Conservation (phyloP, 1,284 basidiomycete species). For the Leccinum subfulvum region DNA sequence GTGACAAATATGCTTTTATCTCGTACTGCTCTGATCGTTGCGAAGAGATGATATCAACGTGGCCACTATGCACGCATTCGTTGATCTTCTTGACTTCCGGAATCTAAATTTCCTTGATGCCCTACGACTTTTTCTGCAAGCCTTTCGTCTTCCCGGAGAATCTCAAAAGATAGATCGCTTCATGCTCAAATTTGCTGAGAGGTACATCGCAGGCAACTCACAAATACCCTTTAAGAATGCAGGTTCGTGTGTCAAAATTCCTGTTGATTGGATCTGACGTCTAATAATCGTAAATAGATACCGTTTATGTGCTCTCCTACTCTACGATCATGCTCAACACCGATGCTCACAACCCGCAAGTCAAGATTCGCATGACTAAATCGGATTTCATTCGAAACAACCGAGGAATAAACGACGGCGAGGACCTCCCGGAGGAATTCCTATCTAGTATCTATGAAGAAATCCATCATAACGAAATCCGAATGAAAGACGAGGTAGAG, state of each 20-base stretch:
- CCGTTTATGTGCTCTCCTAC: slow-evolving; percentile 91
- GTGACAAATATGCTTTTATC: slow-evolving; percentile 27
- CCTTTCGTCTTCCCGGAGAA: slow-evolving; percentile 94
- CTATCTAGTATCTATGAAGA: slow-evolving; percentile 82
- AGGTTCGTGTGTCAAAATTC: slow-evolving; percentile 41
- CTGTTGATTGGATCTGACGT: slow-evolving; percentile 13
- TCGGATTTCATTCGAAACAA: slow-evolving; percentile 90
- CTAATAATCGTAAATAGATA: slow-evolving; percentile 50
- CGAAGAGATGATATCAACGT: slow-evolving; percentile 82
- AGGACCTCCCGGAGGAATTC: slow-evolving; percentile 84
- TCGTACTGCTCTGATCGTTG: slow-evolving; percentile 10
- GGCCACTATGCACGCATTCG: slow-evolving; percentile 94
- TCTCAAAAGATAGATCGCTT: slow-evolving; percentile 98
- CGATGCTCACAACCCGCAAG: slow-evolving; percentile 90
- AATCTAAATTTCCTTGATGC: slow-evolving; percentile 84
- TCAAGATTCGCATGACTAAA: slow-evolving; percentile 92
- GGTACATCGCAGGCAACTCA: slow-evolving; percentile 86
- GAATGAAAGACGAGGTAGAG: slow-evolving; percentile 96
- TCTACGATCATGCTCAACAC: slow-evolving; percentile 95
- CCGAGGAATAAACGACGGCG: slow-evolving; percentile 89
- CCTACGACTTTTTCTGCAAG: slow-evolving; percentile 83
- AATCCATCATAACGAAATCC: slow-evolving; percentile 88
- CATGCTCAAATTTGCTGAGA: slow-evolving; percentile 97
- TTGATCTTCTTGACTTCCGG: slow-evolving; percentile 86
- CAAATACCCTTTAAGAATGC: slow-evolving; percentile 82